Base-by-base conservation (phyloP, 768 basidiomycete genomes). In the Tulasnella sp. region DNA sequence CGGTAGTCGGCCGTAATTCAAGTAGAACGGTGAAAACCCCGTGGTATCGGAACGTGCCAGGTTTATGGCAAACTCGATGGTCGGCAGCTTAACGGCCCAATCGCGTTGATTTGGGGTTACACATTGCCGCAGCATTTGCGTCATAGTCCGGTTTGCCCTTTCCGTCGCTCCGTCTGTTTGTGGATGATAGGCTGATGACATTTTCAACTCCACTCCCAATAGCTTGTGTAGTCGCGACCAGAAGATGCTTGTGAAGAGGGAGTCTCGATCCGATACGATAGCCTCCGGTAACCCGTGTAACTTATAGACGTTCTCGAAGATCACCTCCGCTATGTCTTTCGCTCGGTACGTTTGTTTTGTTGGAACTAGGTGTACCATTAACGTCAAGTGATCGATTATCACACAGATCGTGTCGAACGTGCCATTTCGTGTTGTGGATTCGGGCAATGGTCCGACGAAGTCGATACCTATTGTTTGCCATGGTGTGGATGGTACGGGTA, bases 111-210 rank as follows among this genome's bases (percentile, higher is more conserved):
- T 31, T 14, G 27, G 50, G 11, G 11, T 59, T n/a, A 58, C 43
- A 23, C 54, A 23, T 6, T 29, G 29, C 17, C 59, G 45, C 0
- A 65, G 41, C 23, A 61, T 52, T 21, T 52, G 34, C 0, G 46
- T 60, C 15, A 61, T 51, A 0, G 60, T 49, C 39, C 60, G 56
- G 42, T 64, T 65, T 2, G 64, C 62, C 1, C 66, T 59, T 59
- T 73, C 69, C 11, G 62, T 67, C 0, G 65, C 59, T 2, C 71
- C 71, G 59, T 72, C 67, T 0, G 72, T 72, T 55, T 73, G 62
- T 1, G 70, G 72, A 50, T 73, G 72, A 49, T 62, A 72, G 2
- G 69, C 50, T 0, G 71, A 64, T 32, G 62, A 69, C 63, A 73
- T 61, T 11, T 62, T 62, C 0, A 69, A 61, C 19, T 69, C 63